phyloP scores from a whole-genome alignment of 2,329 filamentous ascomycete species.

The Canariomyces notabilis region DNA sequence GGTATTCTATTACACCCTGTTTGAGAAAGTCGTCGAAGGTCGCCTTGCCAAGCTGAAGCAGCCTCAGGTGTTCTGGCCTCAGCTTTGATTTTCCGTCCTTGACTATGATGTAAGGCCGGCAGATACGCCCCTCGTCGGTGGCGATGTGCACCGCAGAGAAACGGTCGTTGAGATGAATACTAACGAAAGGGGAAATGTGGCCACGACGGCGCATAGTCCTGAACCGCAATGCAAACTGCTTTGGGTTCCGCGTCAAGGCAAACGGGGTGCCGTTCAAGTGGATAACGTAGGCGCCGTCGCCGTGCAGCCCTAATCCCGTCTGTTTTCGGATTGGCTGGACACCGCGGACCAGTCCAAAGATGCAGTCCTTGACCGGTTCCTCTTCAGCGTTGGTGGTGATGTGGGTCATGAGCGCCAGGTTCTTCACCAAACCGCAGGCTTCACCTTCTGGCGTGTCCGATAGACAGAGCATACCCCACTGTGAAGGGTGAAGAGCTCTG shows the following conservation, averaged over 20 bases:
- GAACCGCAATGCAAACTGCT: slow-evolving; percentile 79
- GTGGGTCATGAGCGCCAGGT: slow-evolving; percentile 96
- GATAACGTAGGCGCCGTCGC: slow-evolving; percentile 77
- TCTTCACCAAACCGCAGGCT: slow-evolving; percentile 96
- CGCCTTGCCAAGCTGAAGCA: slow-evolving; percentile 76
- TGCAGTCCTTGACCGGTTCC: slow-evolving; percentile 77
- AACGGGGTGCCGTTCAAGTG: slow-evolving; percentile 95
- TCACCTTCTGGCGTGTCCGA: slow-evolving; percentile 98
- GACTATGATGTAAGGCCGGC: slow-evolving; percentile 90
- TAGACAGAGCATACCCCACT: slow-evolving; percentile 96
- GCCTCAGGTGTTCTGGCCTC: slow-evolving; percentile 69
- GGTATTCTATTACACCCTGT: slow-evolving; percentile 86
- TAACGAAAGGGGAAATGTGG: slow-evolving; percentile 91
- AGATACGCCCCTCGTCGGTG: slow-evolving; percentile 94
- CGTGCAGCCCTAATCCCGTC: slow-evolving; percentile 79
- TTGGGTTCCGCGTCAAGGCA: slow-evolving; percentile 79
- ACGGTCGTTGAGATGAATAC: slow-evolving; percentile 92
- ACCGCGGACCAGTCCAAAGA: slow-evolving; percentile 81
- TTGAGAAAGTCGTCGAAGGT: slow-evolving; percentile 93
- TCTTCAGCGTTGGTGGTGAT: slow-evolving; percentile 97
- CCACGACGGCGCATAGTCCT: slow-evolving; percentile 82
- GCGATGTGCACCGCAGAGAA: slow-evolving; percentile 90
- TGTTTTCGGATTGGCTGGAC: slow-evolving; percentile 69
- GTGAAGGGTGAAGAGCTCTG: slow-evolving; percentile 90
- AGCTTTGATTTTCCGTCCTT: slow-evolving; percentile 82